Percentiles rank a stretch among this genome's conserved stretches.
phyloP scores from a whole-genome alignment of 2,329 filamentous ascomycete genomes.

The Ilyonectria sp. region DNA sequence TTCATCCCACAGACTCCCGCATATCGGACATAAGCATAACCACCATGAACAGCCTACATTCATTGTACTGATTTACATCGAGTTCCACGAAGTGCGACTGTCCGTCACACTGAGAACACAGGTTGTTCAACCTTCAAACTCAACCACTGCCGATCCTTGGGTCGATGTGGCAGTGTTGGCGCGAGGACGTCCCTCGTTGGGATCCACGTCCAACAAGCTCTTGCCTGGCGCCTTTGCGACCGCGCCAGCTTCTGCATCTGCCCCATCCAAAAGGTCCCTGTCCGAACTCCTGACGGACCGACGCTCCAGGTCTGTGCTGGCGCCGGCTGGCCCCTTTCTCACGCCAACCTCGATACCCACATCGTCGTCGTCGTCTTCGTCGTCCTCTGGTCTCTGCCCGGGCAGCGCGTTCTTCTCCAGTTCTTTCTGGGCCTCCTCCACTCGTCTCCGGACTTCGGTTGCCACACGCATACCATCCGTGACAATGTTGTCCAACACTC shows the following conservation, averaged over 20 bases:
- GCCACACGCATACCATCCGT: slow-evolving; percentile 97
- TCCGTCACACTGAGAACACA: background rate
- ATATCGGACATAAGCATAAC: slow-evolving; percentile 30
- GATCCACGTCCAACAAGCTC: slow-evolving; percentile 54
- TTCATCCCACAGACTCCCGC: slow-evolving; percentile 25
- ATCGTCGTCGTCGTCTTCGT: slow-evolving; percentile 77
- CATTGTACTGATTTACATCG: slow-evolving; percentile 36
- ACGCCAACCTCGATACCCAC: slow-evolving; percentile 61
- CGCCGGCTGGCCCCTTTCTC: slow-evolving; percentile 51
- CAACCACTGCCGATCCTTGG: slow-evolving; percentile 56
- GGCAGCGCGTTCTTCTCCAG: slow-evolving; percentile 86
- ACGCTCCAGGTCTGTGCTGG: slow-evolving; percentile 71
- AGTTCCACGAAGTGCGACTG: slow-evolving; percentile 17
- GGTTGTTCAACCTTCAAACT: slow-evolving; percentile 57
- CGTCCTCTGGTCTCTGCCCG: slow-evolving; percentile 76
- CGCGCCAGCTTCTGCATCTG: slow-evolving; percentile 78
- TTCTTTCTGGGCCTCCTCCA: slow-evolving; percentile 96
- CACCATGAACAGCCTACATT: slow-evolving; percentile 32
- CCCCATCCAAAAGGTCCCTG: slow-evolving; percentile 80
- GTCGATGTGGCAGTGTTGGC: slow-evolving; percentile 49
- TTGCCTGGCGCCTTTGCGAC: slow-evolving; percentile 51
- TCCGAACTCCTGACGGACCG: slow-evolving; percentile 77
- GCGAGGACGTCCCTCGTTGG: slow-evolving; percentile 45
- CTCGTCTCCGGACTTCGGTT: slow-evolving; percentile 89
- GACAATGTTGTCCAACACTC: slow-evolving; percentile 97